Base-by-base conservation (phyloP, 148 eudicot species). In the Vaccinium macrocarpon region DNA sequence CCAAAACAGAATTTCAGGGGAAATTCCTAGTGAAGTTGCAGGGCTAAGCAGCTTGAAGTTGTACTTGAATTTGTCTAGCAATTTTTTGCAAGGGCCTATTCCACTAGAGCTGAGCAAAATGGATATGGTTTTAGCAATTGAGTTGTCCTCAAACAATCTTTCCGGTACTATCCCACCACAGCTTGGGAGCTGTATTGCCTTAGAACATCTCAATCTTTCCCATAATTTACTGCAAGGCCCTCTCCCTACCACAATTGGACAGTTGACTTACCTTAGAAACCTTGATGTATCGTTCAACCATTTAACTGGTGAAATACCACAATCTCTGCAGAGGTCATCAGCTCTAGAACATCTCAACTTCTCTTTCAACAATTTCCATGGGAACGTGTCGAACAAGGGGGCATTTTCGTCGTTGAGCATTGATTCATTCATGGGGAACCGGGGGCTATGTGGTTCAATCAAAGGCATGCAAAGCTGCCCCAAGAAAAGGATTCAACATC, bases 101-200 rank as follows among this genome's bases (percentile, higher is more conserved):
- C 98, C 97, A 10, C 73, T 91, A 25, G 97, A 92, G 93, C 90
- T 93, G 61, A 91, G 94, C 81, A 92, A 95, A 84, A 93, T 95
- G 95, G 97, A 93, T 78, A 93, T 93, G 98, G 93, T 93, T 49
- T 84, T 93, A 78, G 97, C 93, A 14, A 92, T 95, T 55, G 98
- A 95, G 86, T 61, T 93, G 72, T 95, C 95, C 11, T 83, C 85
- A 38, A 95, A 95, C 87, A 84, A 86, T 66, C 91, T 95, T 48
- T 90, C 92, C 9, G 90, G 90, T 56, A 76, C 87, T 35, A 87
- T 93, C 56, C 95, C 98, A 25, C 80, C 97, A 55, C 97, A 93
- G 38, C 88, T 95, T 48, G 95, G 92, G 23, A 92, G 94, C 80
- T 93, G 98, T 86, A 84, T 91, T 72, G 95, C 97, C 59, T 82